Conservation (phyloP, 176 grass and related monocot species). For the Stipa capillata region DNA sequence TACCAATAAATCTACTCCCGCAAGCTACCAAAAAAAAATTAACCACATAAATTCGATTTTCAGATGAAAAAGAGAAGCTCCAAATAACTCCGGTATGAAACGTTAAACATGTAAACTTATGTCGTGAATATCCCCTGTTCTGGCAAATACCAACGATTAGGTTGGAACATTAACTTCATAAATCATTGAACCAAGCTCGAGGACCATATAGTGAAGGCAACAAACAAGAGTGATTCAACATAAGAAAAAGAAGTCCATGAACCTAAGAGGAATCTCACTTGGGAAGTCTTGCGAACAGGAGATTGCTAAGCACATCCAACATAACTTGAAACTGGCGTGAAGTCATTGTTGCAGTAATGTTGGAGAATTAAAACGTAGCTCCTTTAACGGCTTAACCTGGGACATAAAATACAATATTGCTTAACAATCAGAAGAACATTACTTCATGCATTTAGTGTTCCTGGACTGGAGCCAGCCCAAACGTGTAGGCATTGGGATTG, state of each 20-base stretch:
- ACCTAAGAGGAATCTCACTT: conserved; percentile 59
- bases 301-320: conserved; percentile 95
- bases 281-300: conserved; percentile 77
- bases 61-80: neutral
- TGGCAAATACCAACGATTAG: neutral
- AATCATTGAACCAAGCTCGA: neutral
- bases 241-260: neutral
- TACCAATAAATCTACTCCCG: neutral
- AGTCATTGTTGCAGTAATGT: conserved; percentile 96
- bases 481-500: neutral
- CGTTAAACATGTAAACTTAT: too few species aligned
- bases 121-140: neutral
- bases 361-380: conserved; percentile 88
- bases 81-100: neutral
- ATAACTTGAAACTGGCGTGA: conserved; percentile 99
- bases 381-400: conserved; percentile 96
- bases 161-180: neutral
- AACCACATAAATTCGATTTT: neutral
- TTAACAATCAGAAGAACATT: conserved; percentile 22
- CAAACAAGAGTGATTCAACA: neutral
- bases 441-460: conserved; percentile 17
- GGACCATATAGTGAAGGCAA: neutral
- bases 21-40: neutral
- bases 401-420: neutral
- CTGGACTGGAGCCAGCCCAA: neutral